These are phyloP conservation scores for Puccinia hordei DNA, from an alignment of 1,284 basidiomycete species.

Conservation along the genomic window DNA sequence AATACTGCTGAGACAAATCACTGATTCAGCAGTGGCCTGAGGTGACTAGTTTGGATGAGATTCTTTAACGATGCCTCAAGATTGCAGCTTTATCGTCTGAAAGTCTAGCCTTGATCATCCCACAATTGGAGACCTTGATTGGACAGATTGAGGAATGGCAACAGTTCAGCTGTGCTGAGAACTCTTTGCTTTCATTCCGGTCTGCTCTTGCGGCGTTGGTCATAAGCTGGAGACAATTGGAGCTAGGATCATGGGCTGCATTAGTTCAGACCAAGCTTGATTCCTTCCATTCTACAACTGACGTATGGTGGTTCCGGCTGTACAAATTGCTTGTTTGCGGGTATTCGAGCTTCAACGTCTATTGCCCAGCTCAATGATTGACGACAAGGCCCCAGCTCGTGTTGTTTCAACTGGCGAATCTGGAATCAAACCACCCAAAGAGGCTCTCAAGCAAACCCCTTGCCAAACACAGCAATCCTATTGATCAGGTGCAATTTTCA, in stretches of 20 bases:
- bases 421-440: no score
- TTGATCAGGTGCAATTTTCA: no score
- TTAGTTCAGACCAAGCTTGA: constrained; percentile 74
- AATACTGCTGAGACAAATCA: constrained; percentile 34
- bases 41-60: constrained; percentile 89
- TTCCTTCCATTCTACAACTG: constrained; percentile 68
- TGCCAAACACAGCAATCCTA: no score
- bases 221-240: constrained; percentile 85
- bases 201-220: constrained; percentile 73
- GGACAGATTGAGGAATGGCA: constrained; percentile 95
- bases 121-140: constrained; percentile 82
- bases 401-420: no score
- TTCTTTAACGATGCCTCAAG: constrained; percentile 73
- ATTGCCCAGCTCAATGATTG: constrained; percentile 66
- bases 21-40: constrained; percentile 88
- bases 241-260: constrained; percentile 82
- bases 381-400: not conserved
- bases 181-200: constrained; percentile 73
- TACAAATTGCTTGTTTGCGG: constrained; percentile 79
- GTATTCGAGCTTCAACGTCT: constrained; percentile 62
- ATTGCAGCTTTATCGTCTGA: constrained; percentile 70
- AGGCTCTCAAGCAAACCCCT: no score
- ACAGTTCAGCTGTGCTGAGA: constrained; percentile 83
- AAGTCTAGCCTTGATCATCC: constrained; percentile 79
- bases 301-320: constrained; percentile 88